phyloP scores from a whole-genome alignment of 164 flowering plant species.

The Macadamia tetraphylla region DNA sequence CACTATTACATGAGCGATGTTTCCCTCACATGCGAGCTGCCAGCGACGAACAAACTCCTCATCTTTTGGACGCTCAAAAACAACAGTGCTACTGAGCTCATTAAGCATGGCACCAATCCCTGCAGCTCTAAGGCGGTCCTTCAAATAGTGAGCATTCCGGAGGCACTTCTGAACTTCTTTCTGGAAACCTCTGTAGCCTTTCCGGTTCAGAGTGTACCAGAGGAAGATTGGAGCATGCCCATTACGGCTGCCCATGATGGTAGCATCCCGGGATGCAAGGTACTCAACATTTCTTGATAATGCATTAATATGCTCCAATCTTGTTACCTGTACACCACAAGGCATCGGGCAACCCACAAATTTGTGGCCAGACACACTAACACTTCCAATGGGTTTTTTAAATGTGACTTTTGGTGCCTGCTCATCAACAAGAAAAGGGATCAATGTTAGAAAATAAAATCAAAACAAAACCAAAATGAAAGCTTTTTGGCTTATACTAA shows the following conservation, averaged over 20 bases:
- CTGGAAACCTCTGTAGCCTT: slow-evolving; percentile 91
- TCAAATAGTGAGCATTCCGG: slow-evolving; percentile 84
- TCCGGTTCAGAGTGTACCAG: slow-evolving; percentile 87
- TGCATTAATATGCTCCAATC: slow-evolving; percentile 78
- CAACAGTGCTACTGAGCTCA: slow-evolving; percentile 96
- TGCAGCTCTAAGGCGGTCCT: slow-evolving; percentile 56
- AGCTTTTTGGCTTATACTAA: too few species aligned
- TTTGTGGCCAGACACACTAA: slow-evolving; percentile 96
- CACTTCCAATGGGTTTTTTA: slow-evolving; percentile 96
- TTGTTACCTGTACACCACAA: slow-evolving; percentile 90
- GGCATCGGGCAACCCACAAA: slow-evolving; percentile 98
- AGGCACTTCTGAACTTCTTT: slow-evolving; percentile 95
- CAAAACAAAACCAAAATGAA: too few species aligned
- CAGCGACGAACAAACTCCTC: slow-evolving; percentile 83
- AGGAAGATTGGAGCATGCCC: slow-evolving; percentile 97
- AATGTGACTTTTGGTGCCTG: slow-evolving; percentile 94
- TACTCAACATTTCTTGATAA: slow-evolving; percentile 91
- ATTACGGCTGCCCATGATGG: slow-evolving; percentile 95
- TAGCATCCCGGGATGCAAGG: slow-evolving; percentile 94
- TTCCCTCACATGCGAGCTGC: slow-evolving; percentile 96
- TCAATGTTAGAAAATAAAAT: too few species aligned
- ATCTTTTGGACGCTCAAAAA: slow-evolving; percentile 79
- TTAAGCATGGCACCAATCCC: slow-evolving; percentile 94
- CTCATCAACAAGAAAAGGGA: slow-evolving; percentile 3
- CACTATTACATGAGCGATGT: slow-evolving; percentile 90